Evolutionary conservation across 768 basidiomycete genomes (phyloP), one percentile per base, ranked within the genome.

Genomic region (Hydnum rufescens): DNA sequence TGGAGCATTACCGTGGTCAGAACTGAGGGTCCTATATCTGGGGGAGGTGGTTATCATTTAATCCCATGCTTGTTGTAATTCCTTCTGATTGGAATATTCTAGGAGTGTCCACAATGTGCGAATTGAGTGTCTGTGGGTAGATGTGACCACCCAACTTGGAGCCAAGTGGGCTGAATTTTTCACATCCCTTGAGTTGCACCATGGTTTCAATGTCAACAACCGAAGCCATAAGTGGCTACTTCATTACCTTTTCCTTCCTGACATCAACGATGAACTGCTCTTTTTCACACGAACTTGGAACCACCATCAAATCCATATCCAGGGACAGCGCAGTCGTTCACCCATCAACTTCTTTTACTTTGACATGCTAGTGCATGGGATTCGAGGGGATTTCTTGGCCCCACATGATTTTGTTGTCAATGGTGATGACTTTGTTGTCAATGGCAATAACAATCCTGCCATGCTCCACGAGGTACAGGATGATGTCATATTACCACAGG

Each of bases 161-260:
- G 69, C 48, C 60, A 69, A 49, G 72, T 75, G 60, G 74, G 74
- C 58, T 66, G 67, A 1, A 64, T 69, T 5, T 60, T 76, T n/a
- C n/a, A n/a, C n/a, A n/a, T n/a, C n/a, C n/a, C n/a, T n/a, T 19
- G 73, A 76, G 51, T 32, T 52, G 2, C 36, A 59, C 13, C 44
- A 62, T 32, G 55, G 60, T 1, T 61, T 72, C 0, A 53, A 67
- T 42, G 53, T 51, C 3, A 49, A 61, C 18, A 32, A 55, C 4
- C 32, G 58, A 4, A 56, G 51, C 8, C 68, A 70, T 52, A 65
- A 69, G 36, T 72, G 70, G 68, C 59, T 71, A 2, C 56, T 69
- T 1, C 68, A 68, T 42, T 54, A 62, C 36, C 60, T 71, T 0
- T 71, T 72, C 52, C 62, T 70, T 1, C 5, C 42, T 2, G 19